Evolutionary conservation across 768 basidiomycete genomes (phyloP).

Genomic region (Tricholomella constricta): DNA sequence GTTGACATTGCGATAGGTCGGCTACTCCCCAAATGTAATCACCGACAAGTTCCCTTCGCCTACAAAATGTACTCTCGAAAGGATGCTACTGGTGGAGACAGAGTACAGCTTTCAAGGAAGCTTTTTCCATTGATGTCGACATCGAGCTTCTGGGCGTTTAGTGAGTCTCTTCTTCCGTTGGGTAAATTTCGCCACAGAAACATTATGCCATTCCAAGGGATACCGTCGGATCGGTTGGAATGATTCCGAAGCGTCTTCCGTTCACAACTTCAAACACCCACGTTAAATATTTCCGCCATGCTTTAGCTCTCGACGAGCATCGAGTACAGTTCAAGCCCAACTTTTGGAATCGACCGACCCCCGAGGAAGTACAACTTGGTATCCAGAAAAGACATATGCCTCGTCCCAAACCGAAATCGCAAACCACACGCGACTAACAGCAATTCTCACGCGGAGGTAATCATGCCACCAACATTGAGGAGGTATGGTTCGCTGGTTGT

Average conservation of each 20-base stretch:
- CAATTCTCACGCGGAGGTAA: constrained; percentile 36
- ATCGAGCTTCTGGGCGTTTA: too few relatives aligned
- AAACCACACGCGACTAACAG: constrained; percentile 38
- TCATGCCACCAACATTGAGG: constrained; percentile 58
- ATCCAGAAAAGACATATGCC: constrained; percentile 54
- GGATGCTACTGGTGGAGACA: constrained; percentile 61
- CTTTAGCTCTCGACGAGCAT: constrained; percentile 68
- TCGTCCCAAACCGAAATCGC: constrained; percentile 25
- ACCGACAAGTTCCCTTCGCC: constrained; percentile 79
- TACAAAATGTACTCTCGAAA: constrained; percentile 71
- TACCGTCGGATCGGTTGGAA: constrained; percentile 69
- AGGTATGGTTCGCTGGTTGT: constrained; percentile 82
- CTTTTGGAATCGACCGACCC: constrained; percentile 45
- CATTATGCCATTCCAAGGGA: constrained; percentile 49
- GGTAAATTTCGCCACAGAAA: neutral
- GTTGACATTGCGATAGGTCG: too few relatives aligned
- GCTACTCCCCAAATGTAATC: constrained; percentile 70
- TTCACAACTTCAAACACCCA: too few relatives aligned
- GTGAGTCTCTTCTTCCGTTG: constrained; percentile 36
- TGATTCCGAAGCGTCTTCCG: constrained; percentile 63
- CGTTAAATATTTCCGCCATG: constrained; percentile 70
- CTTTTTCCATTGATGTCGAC: constrained; percentile 77
- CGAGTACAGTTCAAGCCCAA: constrained; percentile 59
- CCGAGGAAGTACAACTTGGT: constrained; percentile 43
- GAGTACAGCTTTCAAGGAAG: constrained; percentile 69